A percentile compares a stretch with the other conserved stretches of the same genome.
These are phyloP conservation scores for Ophiostoma himal-ulmi DNA, from an alignment of 2,329 filamentous ascomycete genomes.

Conservation along the genomic window DNA sequence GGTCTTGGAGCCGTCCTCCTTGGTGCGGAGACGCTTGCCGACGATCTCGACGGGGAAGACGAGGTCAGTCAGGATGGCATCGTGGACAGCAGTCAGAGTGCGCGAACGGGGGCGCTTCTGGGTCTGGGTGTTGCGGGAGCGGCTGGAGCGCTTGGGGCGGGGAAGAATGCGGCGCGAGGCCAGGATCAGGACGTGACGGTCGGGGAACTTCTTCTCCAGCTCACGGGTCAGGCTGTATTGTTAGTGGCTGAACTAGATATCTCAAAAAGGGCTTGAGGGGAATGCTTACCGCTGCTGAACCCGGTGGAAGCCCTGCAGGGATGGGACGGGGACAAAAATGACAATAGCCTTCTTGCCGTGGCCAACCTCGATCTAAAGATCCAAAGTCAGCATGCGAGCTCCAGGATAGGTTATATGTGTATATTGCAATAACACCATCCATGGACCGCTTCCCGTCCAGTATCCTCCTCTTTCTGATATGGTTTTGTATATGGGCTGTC, in stretches of 20 bases:
- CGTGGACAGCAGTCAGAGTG: constrained; percentile 97
- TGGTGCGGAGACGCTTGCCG: constrained; percentile 96
- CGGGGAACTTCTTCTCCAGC: constrained; percentile 99
- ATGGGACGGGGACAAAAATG: constrained; percentile 99
- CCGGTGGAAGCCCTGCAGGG: constrained; percentile 97
- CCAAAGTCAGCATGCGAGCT: constrained; percentile 70
- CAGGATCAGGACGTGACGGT: constrained; percentile 98
- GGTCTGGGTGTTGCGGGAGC: constrained; percentile 90
- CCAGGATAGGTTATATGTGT: constrained; percentile 45
- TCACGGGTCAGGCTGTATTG: constrained; percentile 83
- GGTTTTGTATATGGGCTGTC: constrained; percentile 11
- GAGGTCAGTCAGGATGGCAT: constrained; percentile 94
- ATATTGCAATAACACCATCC: constrained; percentile 39
- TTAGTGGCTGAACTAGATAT: not conserved
- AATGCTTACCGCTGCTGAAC: constrained; percentile 92
- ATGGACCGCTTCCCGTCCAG: constrained; percentile 73
- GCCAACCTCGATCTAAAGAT: constrained; percentile 96
- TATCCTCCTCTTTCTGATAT: constrained; percentile 39
- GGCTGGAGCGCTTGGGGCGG: constrained; percentile 96
- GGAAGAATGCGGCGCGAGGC: constrained; percentile 98
- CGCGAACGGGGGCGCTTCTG: constrained; percentile 98
- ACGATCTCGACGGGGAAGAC: constrained; percentile 99
- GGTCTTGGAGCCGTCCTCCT: constrained; percentile 97
- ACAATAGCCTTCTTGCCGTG: constrained; percentile 99
- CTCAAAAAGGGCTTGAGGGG: too few relatives aligned